Evolutionary conservation across 192 early-diverging fungal genomes (phyloP).

Genomic region (Paraglomus brasilianum): DNA sequence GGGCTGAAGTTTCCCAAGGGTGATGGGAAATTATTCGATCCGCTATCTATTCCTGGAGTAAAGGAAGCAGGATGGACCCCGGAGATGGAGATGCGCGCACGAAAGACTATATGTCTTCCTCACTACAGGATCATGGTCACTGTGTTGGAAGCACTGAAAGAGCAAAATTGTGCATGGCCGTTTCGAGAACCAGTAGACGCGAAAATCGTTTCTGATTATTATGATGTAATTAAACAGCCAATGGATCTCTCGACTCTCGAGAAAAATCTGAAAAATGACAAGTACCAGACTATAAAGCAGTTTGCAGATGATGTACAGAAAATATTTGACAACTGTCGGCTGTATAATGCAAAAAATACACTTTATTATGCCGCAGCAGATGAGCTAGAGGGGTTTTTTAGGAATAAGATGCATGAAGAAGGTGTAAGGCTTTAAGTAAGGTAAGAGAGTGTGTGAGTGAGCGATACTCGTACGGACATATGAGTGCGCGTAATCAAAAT

Average conservation of each 20-base stretch:
- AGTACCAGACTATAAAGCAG: constrained; percentile 78
- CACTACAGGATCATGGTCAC: constrained; percentile 69
- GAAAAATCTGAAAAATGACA: constrained; percentile 79
- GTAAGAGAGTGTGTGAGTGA: too few species aligned
- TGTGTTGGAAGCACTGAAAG: constrained; percentile 75
- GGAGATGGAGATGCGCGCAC: constrained; percentile 70
- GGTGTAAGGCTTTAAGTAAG: not conserved
- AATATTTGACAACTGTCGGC: constrained; percentile 91
- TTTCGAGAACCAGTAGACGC: constrained; percentile 89
- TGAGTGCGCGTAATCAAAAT: too few species aligned
- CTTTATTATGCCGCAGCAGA: constrained; percentile 80
- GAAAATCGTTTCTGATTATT: constrained; percentile 91
- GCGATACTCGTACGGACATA: too few species aligned
- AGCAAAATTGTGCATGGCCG: constrained; percentile 85
- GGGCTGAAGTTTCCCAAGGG: constrained; percentile 74
- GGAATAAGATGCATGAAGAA: constrained; percentile 64
- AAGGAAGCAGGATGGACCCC: constrained; percentile 92
- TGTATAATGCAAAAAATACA: constrained; percentile 88
- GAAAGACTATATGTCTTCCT: constrained; percentile 46
- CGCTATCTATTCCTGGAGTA: constrained; percentile 85
- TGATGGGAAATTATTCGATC: constrained; percentile 62
- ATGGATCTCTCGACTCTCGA: constrained; percentile 94
- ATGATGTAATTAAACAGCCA: constrained; percentile 92
- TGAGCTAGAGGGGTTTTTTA: constrained; percentile 75
- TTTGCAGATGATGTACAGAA: constrained; percentile 83